phyloP scores from a whole-genome alignment of 352 stramenopile genomes.

The Elongisporangium undulatum region DNA sequence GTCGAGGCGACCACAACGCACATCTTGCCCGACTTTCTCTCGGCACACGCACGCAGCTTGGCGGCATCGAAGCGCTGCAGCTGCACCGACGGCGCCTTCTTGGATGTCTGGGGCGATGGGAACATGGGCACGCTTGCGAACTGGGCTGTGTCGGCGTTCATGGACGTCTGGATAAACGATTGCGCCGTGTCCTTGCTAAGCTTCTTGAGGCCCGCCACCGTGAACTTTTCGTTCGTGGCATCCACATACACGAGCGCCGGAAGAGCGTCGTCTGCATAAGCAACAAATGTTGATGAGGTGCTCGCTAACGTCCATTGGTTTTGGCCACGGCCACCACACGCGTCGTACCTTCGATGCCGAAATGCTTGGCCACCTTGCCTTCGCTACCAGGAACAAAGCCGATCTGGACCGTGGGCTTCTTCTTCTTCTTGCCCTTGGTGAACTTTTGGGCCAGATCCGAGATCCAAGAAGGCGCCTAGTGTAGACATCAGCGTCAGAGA shows the following conservation, averaged over 20 bases:
- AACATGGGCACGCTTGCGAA: constrained; percentile 47
- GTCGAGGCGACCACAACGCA: constrained; percentile 57
- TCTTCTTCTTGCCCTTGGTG: constrained; percentile 53
- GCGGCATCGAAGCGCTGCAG: constrained; percentile 33
- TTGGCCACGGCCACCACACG: neutral
- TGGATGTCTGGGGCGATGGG: constrained; percentile 58
- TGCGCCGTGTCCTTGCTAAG: constrained; percentile 48
- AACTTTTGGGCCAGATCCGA: constrained; percentile 53
- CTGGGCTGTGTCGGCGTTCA: constrained; percentile 17
- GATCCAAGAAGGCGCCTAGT: constrained; percentile 54
- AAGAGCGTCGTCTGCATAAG: constrained; percentile 27
- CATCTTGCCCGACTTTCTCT: constrained; percentile 54
- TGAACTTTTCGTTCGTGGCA: constrained; percentile 38
- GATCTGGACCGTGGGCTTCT: constrained; percentile 41
- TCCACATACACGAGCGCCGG: constrained; percentile 64
- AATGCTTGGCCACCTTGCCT: constrained; percentile 61
- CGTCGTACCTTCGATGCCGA: constrained; percentile 34
- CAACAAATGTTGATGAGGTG: neutral
- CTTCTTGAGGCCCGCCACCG: constrained; percentile 15
- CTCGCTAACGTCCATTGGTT: neutral
- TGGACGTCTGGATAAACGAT: constrained; percentile 42
- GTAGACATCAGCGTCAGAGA: neutral
- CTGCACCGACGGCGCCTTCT: constrained; percentile 58
- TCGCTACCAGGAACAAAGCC: constrained; percentile 60
- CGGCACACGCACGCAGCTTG: constrained; percentile 33